Evolutionary conservation across 2,329 filamentous ascomycete genomes (phyloP).

Genomic region (Dothistroma pini): DNA sequence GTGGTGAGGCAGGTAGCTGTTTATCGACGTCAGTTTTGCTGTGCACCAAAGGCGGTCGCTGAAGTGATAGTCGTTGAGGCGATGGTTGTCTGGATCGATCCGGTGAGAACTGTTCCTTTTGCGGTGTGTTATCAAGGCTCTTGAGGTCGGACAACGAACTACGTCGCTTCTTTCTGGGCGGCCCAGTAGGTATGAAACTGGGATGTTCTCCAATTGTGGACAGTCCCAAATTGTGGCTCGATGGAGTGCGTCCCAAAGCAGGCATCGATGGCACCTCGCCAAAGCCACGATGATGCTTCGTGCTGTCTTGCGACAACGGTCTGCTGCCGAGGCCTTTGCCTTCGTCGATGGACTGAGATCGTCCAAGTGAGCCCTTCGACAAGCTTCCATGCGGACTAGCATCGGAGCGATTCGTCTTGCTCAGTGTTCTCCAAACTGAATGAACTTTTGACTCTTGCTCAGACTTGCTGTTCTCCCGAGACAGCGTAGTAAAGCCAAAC

Average conservation of each 20-base stretch:
- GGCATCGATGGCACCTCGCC: constrained; percentile 11
- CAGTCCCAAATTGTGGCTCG: constrained; percentile 35
- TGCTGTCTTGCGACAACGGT: constrained; percentile 55
- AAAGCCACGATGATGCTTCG: constrained; percentile 23
- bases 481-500: constrained; percentile 70
- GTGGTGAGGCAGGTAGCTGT: constrained; percentile 36
- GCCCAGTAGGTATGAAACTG: constrained; percentile 43
- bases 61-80: constrained; percentile 13
- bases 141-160: constrained; percentile 89
- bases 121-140: constrained; percentile 54
- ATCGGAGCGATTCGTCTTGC: constrained; percentile 66
- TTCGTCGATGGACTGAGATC: constrained; percentile 75
- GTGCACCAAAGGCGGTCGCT: constrained; percentile 22
- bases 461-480: constrained; percentile 74
- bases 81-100: neutral
- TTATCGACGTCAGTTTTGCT: constrained; percentile 25
- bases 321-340: constrained; percentile 51
- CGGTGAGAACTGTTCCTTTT: constrained; percentile 24
- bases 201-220: constrained; percentile 50
- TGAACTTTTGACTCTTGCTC: constrained; percentile 65
- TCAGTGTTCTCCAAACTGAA: constrained; percentile 82
- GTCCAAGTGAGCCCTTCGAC: constrained; percentile 62
- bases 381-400: constrained; percentile 61
- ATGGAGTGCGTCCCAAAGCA: constrained; percentile 18
- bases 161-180: constrained; percentile 73